Conservation (phyloP, 768 basidiomycete species). For the Rhizopogon roseolus region DNA sequence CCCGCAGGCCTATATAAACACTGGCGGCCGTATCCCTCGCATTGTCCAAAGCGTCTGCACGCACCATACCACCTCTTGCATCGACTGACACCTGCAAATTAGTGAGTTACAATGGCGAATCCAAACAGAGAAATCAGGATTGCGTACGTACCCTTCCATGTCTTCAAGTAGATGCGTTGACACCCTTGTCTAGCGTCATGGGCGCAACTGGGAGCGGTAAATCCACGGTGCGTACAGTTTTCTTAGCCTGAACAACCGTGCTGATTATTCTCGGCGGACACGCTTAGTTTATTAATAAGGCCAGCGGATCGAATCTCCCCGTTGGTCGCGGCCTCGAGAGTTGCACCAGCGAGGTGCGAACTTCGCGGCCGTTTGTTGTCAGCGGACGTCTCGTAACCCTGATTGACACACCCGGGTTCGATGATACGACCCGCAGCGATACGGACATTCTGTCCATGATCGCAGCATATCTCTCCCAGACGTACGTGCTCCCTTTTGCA, state of each 20-base stretch:
- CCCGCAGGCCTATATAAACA: conserved; percentile 3
- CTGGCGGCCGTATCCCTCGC: background rate
- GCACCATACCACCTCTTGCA: background rate
- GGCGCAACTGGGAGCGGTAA: conserved; percentile 32
- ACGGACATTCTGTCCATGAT: conserved; percentile 41
- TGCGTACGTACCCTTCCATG: conserved; percentile 18
- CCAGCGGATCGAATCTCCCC: conserved; percentile 36
- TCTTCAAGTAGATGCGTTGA: background rate
- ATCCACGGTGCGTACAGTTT: conserved; percentile 24
- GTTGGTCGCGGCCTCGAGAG: conserved; percentile 39
- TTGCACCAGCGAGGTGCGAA: conserved; percentile 38
- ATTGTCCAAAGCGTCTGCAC: background rate
- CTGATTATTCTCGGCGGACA: background rate
- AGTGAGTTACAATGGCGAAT: conserved; percentile 16
- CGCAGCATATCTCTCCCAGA: conserved; percentile 20
- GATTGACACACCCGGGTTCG: conserved; percentile 54
- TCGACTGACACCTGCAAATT: background rate
- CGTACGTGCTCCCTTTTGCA: background rate
- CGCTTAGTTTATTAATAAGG: conserved; percentile 41
- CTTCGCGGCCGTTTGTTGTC: conserved; percentile 33
- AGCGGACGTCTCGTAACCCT: conserved; percentile 36
- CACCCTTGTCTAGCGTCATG: conserved; percentile 20
- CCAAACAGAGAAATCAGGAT: conserved; percentile 27
- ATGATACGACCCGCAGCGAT: conserved; percentile 41
- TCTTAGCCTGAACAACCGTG: no score